These are phyloP conservation scores for Ophiosphaerella herpotricha DNA, from an alignment of 2,329 filamentous ascomycete species.

Conservation along the genomic window DNA sequence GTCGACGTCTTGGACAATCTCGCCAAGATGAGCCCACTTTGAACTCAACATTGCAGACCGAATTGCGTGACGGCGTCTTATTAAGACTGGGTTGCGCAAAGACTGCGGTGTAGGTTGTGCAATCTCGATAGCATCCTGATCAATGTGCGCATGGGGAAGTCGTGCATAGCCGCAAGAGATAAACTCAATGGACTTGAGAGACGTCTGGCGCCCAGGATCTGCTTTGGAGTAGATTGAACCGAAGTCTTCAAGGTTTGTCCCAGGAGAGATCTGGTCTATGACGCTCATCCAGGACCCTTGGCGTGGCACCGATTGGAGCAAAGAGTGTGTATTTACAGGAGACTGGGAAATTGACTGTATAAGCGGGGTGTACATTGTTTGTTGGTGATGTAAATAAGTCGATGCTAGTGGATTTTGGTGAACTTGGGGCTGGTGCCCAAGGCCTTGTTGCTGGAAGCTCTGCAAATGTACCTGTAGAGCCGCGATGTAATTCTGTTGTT, in stretches of 20 bases:
- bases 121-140: constrained; percentile 43
- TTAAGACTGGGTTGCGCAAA: constrained; percentile 22
- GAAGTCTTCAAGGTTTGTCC: constrained; percentile 50
- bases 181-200: constrained; percentile 55
- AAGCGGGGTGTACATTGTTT: constrained; percentile 2
- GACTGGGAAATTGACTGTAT: background rate
- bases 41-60: constrained; percentile 44
- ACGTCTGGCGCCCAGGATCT: constrained; percentile 31
- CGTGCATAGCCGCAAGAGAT: constrained; percentile 66
- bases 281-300: constrained; percentile 56
- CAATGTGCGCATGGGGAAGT: constrained; percentile 41
- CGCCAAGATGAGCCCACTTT: constrained; percentile 44
- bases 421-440: constrained; percentile 3
- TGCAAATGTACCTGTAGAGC: constrained; percentile 16
- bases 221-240: constrained; percentile 43
- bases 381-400: background rate
- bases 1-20: constrained; percentile 47
- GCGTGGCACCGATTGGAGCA: constrained; percentile 44
- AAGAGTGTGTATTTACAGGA: constrained; percentile 22
- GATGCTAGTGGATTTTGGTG: background rate
- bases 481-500: constrained; percentile 19
- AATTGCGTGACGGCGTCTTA: constrained; percentile 36
- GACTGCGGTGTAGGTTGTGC: constrained; percentile 11
- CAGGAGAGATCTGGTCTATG: constrained; percentile 57
- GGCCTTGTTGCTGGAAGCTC: background rate